Base-by-base conservation (phyloP, 345 rosid species). In the Kandelia obovata region DNA sequence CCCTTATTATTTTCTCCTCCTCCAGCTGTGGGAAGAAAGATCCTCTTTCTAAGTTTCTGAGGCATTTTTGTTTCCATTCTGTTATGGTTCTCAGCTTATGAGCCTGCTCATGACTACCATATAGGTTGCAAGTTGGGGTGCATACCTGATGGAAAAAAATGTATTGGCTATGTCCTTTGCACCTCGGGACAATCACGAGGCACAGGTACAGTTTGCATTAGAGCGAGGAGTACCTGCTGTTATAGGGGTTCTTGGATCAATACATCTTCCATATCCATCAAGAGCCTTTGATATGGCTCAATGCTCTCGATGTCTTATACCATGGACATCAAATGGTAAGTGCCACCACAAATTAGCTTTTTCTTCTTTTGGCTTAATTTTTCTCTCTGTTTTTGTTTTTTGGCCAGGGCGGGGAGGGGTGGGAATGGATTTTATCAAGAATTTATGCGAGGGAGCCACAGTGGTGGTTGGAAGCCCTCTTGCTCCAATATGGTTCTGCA, bases 81-180 rank as follows among this genome's bases (percentile, higher is more conserved):
- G 9, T 47, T 72, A 60, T 61, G 53, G 52, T 58, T 65, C 51
- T 72, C 43, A 58, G 21, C 30, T 69, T 30, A 68, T 71, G 71
- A 67, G 61, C 26, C 28, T 49, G 21, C 26, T 56, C 19, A 56
- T 56, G 5, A 47, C 58, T 26, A 39, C 53, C 47, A 46, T 68
- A 53, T 70, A 95, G 99, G 99, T 95, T 62, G 99, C 97, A 47
- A 95, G 99, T 70, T 95, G 99, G 99, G 99, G 99, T 70, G 99
- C 96, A 51, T 95, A 92, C 71, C 76, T 95, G 76, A 70, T 88
- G 79, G 90, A 88, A 73, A 85, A 92, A 84, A 95, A 95, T 56
- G 96, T 95, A 37, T 66, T 92, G 78, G 65, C 97, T 6, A 92
- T 95, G 96, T 95, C 99, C 0, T 95, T 95, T 79, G 96, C 99